phyloP scores from a whole-genome alignment of 2,329 filamentous ascomycete species.

The Acephala macrosclerotiorum region DNA sequence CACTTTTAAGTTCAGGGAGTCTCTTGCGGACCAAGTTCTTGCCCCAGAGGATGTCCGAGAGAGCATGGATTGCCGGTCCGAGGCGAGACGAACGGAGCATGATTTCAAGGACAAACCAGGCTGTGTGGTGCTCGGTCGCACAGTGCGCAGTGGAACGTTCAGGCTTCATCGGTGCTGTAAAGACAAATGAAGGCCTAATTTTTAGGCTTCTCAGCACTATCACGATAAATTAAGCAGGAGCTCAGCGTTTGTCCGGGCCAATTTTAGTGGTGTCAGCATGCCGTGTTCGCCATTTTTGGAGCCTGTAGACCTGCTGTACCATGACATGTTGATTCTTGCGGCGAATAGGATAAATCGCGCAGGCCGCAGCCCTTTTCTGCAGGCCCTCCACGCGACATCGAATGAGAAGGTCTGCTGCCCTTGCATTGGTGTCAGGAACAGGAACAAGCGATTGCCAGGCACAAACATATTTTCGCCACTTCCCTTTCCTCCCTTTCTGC shows the following conservation, averaged over 20 bases:
- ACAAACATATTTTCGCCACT: too few species aligned
- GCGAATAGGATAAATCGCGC: neutral
- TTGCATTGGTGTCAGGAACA: slow-evolving; percentile 10
- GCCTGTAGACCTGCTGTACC: neutral
- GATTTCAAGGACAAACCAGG: neutral
- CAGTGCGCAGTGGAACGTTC: neutral
- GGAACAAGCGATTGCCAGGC: neutral
- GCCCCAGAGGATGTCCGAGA: neutral
- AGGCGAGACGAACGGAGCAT: neutral
- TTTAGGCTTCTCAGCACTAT: neutral
- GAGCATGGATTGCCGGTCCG: neutral
- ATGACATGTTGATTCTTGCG: neutral
- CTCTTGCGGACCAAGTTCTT: neutral
- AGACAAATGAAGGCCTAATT: neutral
- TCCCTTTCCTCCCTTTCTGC: too few species aligned
- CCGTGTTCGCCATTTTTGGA: neutral
- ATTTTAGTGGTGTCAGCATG: neutral
- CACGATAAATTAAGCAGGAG: neutral
- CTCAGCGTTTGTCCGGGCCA: neutral
- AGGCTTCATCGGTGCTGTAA: neutral
- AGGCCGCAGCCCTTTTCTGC: neutral
- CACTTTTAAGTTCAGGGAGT: neutral
- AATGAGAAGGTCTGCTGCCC: neutral
- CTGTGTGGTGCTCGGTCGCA: neutral
- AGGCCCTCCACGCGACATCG: neutral